Base-by-base conservation (phyloP, 2,329 filamentous ascomycete genomes). In the Dissoconium aciculare region DNA sequence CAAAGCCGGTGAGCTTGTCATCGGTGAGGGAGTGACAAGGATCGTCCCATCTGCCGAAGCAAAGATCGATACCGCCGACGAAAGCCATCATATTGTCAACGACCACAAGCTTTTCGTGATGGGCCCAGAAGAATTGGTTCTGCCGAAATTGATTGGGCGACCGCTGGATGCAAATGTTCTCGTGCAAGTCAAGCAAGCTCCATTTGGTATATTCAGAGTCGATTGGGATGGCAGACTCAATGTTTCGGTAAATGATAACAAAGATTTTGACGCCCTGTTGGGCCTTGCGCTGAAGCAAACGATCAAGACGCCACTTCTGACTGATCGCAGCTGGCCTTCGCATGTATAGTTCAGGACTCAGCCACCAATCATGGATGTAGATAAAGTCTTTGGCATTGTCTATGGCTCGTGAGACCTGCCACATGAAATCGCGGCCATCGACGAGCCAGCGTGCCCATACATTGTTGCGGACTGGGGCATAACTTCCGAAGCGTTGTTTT, bases 321-420 rank as follows among this genome's bases (percentile, higher is more conserved):
- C 85, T 94, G 57, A 95, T 94, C 27, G 82, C 84, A 14, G 89
- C 80, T 31, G 89, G 89, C 35, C 89, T 71, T 37, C 89, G 73
- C 74, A 95, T 77, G 59, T 98, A 98, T 26, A 98, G 62, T 56
- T 98, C 87, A 1, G 89, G 89, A 45, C 82, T 94, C 24, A 98
- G 61, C 89, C 89, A 98, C 89, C 89, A 98, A 55, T 95, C 89
- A 53, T 98, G 89, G 39, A 98, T 95, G 56, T 95, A 95, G 45
- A 98, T 87, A 38, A 95, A 87, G 59, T 95, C 89, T 47, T 82
- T 82, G 5, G 89, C 89, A 74, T 94, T 93, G 52, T 83, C 89
- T 47, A 98, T 91, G 9, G 89, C 89, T 41, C 87, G 73, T 8
- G 87, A 95, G 5, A 95, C 84, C 53, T 94, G 92, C 89, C 89